A percentile compares a stretch with the other conserved stretches of the same genome.
These are phyloP conservation scores for Rachicladosporium sp. DNA, from an alignment of 2,329 filamentous ascomycete genomes.

Conservation along the genomic window DNA sequence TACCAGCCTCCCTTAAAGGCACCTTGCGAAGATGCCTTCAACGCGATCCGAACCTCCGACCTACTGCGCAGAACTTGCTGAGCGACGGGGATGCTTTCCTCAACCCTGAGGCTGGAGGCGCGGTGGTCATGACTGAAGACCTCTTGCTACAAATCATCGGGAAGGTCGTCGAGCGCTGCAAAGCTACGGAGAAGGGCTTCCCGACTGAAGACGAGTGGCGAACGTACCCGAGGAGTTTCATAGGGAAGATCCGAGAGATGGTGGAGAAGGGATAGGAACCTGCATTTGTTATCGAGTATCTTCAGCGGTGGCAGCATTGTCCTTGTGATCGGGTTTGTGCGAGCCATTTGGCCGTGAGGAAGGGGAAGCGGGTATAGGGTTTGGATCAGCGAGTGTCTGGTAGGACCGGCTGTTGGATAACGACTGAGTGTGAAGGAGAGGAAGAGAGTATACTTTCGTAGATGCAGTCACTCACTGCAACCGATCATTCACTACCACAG, in stretches of 20 bases:
- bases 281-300: too few relatives aligned
- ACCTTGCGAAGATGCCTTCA: constrained; percentile 48
- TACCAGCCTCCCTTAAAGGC: constrained; percentile 43
- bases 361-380: too few relatives aligned
- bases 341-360: too few relatives aligned
- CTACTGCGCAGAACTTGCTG: constrained; percentile 46
- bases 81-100: constrained; percentile 44
- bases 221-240: constrained; percentile 35
- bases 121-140: constrained; percentile 43
- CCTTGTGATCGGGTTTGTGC: too few relatives aligned
- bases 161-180: constrained; percentile 48
- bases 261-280: constrained; percentile 16
- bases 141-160: constrained; percentile 47
- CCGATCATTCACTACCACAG: too few relatives aligned
- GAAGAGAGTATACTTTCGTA: too few relatives aligned
- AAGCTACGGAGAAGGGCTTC: constrained; percentile 37
- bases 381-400: too few relatives aligned
- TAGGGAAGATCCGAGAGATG: constrained; percentile 35
- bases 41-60: constrained; percentile 43
- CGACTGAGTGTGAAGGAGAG: background rate
- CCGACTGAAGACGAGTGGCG: constrained; percentile 45
- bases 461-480: too few relatives aligned
- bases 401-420: too few relatives aligned
- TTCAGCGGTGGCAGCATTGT: too few relatives aligned
- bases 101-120: constrained; percentile 40